A percentile compares a stretch with the other conserved stretches of the same genome.
Evolutionary conservation across 2,329 filamentous ascomycete genomes (phyloP).

Genomic region (Fusarium sp.): DNA sequence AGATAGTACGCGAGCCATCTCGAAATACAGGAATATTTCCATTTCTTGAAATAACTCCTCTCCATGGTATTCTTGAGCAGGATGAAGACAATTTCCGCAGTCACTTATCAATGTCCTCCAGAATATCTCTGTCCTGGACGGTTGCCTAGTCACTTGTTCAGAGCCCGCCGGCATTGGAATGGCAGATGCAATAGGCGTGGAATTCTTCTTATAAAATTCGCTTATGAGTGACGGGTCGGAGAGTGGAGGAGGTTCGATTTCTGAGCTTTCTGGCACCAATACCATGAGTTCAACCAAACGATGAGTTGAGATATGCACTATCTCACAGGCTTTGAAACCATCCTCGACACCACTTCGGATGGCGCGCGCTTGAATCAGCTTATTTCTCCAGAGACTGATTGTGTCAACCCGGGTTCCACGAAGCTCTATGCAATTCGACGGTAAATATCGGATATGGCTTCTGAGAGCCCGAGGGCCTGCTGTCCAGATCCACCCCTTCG

Average conservation of each 20-base stretch:
- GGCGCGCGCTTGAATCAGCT: too few relatives aligned
- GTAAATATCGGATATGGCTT: not conserved
- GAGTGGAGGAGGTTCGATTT: not conserved
- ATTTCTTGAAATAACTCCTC: not conserved
- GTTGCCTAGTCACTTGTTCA: not conserved
- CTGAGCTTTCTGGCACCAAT: fast-evolving
- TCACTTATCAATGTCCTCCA: not conserved
- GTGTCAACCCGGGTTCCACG: fast-evolving
- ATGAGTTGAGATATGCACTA: not conserved
- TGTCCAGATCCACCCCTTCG: not conserved
- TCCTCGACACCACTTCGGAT: not conserved
- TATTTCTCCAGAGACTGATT: not conserved
- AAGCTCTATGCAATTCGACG: not conserved
- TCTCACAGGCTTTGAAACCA: not conserved
- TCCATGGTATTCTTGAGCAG: fast-evolving
- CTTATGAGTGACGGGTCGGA: not conserved
- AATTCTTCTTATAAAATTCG: not conserved
- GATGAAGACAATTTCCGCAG: not conserved
- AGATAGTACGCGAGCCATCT: not conserved
- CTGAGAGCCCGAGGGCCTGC: not conserved
- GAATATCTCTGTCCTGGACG: not conserved
- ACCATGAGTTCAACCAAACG: not conserved
- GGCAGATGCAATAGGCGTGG: not conserved
- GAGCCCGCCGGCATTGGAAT: not conserved
- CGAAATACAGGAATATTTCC: not conserved